phyloP scores from a whole-genome alignment of 2,329 filamentous ascomycete genomes.

The Calycina marina region DNA sequence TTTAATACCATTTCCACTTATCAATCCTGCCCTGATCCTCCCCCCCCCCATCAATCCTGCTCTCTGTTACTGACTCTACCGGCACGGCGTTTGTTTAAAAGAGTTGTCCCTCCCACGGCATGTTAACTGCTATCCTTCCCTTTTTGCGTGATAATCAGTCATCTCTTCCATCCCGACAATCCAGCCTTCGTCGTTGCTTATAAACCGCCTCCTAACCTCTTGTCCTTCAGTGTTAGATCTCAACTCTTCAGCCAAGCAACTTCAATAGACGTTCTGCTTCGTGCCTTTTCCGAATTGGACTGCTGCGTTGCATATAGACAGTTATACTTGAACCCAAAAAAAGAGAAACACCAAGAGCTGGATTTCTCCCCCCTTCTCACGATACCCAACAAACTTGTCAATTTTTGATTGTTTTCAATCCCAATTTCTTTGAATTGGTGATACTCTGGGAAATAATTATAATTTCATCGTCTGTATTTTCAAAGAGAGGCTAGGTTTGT shows the following conservation, averaged over 20 bases:
- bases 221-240: slow-evolving; percentile 3
- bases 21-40: slow-evolving; percentile 1
- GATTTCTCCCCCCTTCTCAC: slow-evolving; percentile 11
- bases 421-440: background rate
- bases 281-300: slow-evolving; percentile 7
- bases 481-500: background rate
- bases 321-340: slow-evolving; percentile 5
- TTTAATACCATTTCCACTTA: slow-evolving; percentile 5
- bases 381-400: slow-evolving; percentile 2
- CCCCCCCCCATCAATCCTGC: background rate
- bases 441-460: background rate
- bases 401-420: background rate
- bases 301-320: slow-evolving; percentile 8
- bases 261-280: slow-evolving; percentile 8
- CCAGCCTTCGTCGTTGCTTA: slow-evolving; percentile 1
- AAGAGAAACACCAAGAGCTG: slow-evolving; percentile 21
- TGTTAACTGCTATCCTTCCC: background rate
- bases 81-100: slow-evolving; percentile 8
- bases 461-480: background rate
- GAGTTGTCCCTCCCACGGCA: slow-evolving; percentile 1
- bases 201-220: background rate
- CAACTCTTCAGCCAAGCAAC: background rate
- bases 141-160: background rate
- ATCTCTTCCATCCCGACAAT: slow-evolving; percentile 1
- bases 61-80: slow-evolving; percentile 6